Percentiles rank a stretch among this genome's conserved stretches.
Evolutionary conservation across 257 asterid species (phyloP).

Genomic region (Haberlea rhodopensis): DNA sequence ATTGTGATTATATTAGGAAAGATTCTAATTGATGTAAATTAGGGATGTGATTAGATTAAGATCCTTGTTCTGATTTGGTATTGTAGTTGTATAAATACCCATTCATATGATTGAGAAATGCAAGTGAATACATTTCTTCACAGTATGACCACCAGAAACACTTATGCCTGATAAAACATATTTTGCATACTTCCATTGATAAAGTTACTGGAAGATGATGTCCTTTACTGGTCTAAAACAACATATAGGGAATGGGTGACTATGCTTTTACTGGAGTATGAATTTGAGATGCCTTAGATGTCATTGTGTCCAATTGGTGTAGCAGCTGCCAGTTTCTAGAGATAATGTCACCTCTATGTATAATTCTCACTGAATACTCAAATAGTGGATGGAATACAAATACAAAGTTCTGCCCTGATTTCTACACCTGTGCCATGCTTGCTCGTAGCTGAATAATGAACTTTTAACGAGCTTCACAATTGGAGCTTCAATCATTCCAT

Average conservation of each 20-base stretch:
- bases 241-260: no score
- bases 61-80: no score
- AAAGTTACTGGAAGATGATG: constrained; percentile 13
- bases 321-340: constrained; percentile 19
- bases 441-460: constrained; percentile 90
- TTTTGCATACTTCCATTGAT: constrained; percentile 16
- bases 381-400: constrained; percentile 11
- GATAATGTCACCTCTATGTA: constrained; percentile 9
- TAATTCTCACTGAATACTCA: neutral
- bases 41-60: no score
- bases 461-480: constrained; percentile 82
- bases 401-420: constrained; percentile 8
- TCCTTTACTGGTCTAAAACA: constrained; percentile 4
- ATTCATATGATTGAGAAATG: no score
- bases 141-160: no score
- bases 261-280: constrained; percentile 5
- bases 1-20: no score
- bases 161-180: no score
- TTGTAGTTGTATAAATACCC: no score
- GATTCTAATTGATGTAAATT: no score
- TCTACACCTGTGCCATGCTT: constrained; percentile 97
- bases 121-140: no score
- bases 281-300: constrained; percentile 4
- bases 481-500: constrained; percentile 58
- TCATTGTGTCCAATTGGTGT: constrained; percentile 13